A percentile compares a stretch with the other conserved stretches of the same genome.
These are phyloP conservation scores for Mediolabrus comicus DNA, from an alignment of 108 stramenopile species.

Conservation along the genomic window DNA sequence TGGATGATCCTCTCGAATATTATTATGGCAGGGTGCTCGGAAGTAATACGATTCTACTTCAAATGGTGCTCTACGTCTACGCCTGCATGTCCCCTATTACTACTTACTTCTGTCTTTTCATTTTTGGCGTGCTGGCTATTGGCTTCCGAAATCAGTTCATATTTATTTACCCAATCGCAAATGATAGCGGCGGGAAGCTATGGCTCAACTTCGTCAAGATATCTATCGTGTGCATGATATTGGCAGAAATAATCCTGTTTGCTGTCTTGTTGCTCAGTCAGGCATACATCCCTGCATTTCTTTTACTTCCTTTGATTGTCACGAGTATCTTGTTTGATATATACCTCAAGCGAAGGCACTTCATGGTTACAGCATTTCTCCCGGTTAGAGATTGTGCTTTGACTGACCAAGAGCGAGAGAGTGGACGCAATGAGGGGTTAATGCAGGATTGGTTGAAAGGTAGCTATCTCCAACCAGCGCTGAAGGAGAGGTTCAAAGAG, in stretches of 20 bases:
- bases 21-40: constrained; percentile 37
- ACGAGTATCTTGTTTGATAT: constrained; percentile 52
- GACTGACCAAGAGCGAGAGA: constrained; percentile 26
- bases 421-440: constrained; percentile 14
- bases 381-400: constrained; percentile 38
- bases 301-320: constrained; percentile 53
- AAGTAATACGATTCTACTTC: constrained; percentile 46
- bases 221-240: constrained; percentile 48
- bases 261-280: constrained; percentile 53
- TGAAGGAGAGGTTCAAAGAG: constrained; percentile 37
- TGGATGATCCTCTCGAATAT: constrained; percentile 57
- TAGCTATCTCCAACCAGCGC: constrained; percentile 56
- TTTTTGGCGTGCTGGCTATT: constrained; percentile 54
- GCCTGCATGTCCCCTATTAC: constrained; percentile 63
- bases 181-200: constrained; percentile 70
- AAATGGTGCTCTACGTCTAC: constrained; percentile 68
- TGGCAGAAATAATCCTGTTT: constrained; percentile 56
- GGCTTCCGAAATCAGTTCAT: constrained; percentile 67
- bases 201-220: constrained; percentile 55
- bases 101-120: constrained; percentile 44
- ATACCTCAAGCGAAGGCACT: constrained; percentile 66
- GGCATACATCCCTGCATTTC: constrained; percentile 28
- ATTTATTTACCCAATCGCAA: constrained; percentile 61
- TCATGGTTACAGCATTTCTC: constrained; percentile 44
- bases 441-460: constrained; percentile 40